Evolutionary conservation across 805 yeast species (phyloP).

Genomic region (Lipomyces sp.): DNA sequence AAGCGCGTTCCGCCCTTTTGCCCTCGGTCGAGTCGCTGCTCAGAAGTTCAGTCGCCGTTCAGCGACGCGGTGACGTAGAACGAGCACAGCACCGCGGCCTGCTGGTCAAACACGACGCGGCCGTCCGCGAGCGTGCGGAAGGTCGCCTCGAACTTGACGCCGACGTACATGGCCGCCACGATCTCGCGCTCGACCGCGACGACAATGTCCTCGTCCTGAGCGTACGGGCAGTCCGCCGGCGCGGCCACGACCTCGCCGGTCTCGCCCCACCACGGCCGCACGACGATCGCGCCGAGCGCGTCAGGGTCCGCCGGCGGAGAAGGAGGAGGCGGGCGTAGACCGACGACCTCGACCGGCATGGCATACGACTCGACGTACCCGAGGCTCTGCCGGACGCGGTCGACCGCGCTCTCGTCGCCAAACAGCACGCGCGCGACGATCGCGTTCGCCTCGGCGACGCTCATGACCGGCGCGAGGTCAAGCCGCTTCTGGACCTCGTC

Average conservation of each 20-base stretch:
- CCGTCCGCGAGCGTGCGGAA: not conserved
- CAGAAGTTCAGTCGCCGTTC: not conserved
- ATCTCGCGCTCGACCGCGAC: not conserved
- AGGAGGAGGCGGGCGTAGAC: not conserved
- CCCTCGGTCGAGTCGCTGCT: too few species aligned
- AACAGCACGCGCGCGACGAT: not conserved
- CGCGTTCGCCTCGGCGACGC: not conserved
- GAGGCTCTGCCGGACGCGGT: not conserved
- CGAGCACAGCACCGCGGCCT: not conserved
- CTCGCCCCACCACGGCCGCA: conserved; percentile 2
- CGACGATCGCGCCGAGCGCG: not conserved
- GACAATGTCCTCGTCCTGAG: not conserved
- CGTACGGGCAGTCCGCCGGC: conserved; percentile 1
- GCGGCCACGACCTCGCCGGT: not conserved
- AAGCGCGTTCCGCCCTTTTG: too few species aligned
- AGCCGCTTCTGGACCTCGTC: too few species aligned
- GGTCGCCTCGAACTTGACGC: not conserved
- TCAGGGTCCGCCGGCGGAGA: not conserved
- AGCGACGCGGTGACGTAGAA: not conserved
- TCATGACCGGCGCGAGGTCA: not conserved
- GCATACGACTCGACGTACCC: not conserved
- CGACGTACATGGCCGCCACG: not conserved
- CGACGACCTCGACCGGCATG: conserved; percentile 5
- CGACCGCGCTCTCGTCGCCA: not conserved
- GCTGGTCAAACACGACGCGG: not conserved